Conservation (phyloP, 2,329 filamentous ascomycete genomes). For the Botrytis sinoallii region DNA sequence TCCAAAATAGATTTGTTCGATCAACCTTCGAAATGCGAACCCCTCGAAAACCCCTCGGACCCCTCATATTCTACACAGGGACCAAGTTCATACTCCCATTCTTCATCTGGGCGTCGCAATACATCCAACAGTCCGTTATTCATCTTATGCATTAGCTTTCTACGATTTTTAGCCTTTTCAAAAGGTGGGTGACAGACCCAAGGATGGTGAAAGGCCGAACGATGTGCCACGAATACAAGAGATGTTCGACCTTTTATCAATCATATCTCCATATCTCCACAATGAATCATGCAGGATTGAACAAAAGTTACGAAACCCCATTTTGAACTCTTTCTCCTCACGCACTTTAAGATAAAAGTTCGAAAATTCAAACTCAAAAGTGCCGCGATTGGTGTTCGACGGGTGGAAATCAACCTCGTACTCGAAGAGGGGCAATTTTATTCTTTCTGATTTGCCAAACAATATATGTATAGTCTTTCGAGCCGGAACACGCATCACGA, state of each 20-base stretch:
- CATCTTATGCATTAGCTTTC: not conserved
- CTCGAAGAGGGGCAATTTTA: constrained; percentile 15
- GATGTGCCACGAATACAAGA: constrained; percentile 14
- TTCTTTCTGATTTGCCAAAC: constrained; percentile 9
- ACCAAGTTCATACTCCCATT: not conserved
- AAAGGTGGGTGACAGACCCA: not conserved
- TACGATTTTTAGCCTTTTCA: not conserved
- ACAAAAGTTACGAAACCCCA: not conserved
- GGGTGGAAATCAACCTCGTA: constrained; percentile 6
- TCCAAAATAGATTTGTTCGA: not conserved
- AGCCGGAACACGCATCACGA: constrained; percentile 24
- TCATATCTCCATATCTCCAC: constrained; percentile 12
- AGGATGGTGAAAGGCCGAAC: constrained; percentile 1
- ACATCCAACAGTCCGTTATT: not conserved
- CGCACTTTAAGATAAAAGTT: not conserved
- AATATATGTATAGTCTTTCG: constrained; percentile 19
- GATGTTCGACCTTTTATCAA: constrained; percentile 9
- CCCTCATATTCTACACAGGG: not conserved
- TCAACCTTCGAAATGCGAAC: not conserved
- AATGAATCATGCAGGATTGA: constrained; percentile 9
- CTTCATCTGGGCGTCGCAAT: not conserved
- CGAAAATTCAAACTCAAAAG: not conserved
- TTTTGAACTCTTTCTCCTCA: not conserved
- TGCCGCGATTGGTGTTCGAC: constrained; percentile 13
- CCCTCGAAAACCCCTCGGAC: not conserved